These are phyloP conservation scores for Citrus mangshanensis DNA, from an alignment of 345 rosid genomes.

Conservation along the genomic window DNA sequence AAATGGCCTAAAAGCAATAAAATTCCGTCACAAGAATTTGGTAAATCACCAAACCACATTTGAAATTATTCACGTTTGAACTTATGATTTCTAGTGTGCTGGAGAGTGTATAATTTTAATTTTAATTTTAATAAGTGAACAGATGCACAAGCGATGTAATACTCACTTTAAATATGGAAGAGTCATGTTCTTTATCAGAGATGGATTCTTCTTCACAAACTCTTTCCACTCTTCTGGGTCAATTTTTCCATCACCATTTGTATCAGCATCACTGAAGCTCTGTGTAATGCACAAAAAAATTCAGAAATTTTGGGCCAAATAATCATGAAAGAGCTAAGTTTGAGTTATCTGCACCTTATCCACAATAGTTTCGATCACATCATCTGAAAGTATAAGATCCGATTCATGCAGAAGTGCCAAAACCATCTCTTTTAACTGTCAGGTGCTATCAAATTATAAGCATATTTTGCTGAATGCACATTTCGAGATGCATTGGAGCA, in stretches of 20 bases:
- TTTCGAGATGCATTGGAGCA: not conserved
- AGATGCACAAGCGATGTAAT: too few species aligned
- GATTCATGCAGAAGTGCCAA: conserved; percentile 86
- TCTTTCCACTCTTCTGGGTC: conserved; percentile 89
- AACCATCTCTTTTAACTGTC: conserved; percentile 92
- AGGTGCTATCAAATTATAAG: conserved; percentile 4
- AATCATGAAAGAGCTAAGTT: not conserved
- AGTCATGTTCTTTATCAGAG: conserved; percentile 91
- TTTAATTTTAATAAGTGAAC: too few species aligned
- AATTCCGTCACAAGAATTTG: not conserved
- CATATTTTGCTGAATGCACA: not conserved
- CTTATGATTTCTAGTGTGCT: not conserved
- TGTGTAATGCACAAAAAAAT: conserved; percentile 14
- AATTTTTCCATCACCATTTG: conserved; percentile 70
- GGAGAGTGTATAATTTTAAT: not conserved
- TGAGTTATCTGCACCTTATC: conserved; percentile 47
- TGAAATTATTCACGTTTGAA: not conserved
- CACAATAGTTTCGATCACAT: conserved; percentile 66
- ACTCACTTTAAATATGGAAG: conserved; percentile 84
- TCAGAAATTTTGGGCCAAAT: not conserved
- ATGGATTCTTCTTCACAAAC: conserved; percentile 66
- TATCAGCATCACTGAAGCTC: conserved; percentile 75
- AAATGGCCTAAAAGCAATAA: not conserved
- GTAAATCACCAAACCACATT: not conserved
- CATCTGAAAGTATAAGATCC: conserved; percentile 65